Evolutionary conservation across 2,329 filamentous ascomycete genomes (phyloP), one percentile per base, ranked within the genome.

Genomic region (Aspergillus latus): DNA sequence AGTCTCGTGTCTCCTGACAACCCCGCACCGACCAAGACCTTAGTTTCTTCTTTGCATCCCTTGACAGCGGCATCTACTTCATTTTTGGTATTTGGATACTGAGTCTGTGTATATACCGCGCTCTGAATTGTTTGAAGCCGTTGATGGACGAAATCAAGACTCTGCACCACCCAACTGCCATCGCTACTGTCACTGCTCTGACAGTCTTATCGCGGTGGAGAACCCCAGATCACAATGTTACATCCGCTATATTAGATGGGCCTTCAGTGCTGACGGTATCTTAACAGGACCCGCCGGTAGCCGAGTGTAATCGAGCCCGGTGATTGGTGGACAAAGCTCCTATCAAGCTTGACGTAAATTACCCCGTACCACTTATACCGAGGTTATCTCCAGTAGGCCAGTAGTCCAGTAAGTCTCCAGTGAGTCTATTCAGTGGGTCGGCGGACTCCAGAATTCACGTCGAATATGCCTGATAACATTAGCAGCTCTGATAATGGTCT

Each of bases 141-240:
- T 21, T 21, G 21, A 21, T 21, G 21, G 21, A 21, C 34, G 34
- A 37, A 21, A 21, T 21, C 21, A 21, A 34, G 7, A 34, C 10
- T 8, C 32, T 34, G 10, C 32, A 34, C 21, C 21, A 34, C 9
- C 13, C n/a, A 40, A 6, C 37, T n/a, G 9, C 10, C 11, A n/a
- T 7, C 6, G 5, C n/a, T n/a, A 40, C 9, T 7, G 16, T 42
- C 16, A 16, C n/a, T 7, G 5, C 16, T 6, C 29, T 50, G 39
- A 46, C 50, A 36, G 13, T 28, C 49, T 52, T 39, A 47, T 47
- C 44, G 30, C 44, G 50, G 50, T 52, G 50, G 50, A 47, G 50
- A 52, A 52, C 50, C 50, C 50, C 50, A 52, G 50, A 52, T 52
- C 50, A 36, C 26, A 21, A 52, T 47, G 50, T 52, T 52, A 52